Evolutionary conservation across 2,329 filamentous ascomycete species (phyloP).

Genomic region (Graphilbum sp.): DNA sequence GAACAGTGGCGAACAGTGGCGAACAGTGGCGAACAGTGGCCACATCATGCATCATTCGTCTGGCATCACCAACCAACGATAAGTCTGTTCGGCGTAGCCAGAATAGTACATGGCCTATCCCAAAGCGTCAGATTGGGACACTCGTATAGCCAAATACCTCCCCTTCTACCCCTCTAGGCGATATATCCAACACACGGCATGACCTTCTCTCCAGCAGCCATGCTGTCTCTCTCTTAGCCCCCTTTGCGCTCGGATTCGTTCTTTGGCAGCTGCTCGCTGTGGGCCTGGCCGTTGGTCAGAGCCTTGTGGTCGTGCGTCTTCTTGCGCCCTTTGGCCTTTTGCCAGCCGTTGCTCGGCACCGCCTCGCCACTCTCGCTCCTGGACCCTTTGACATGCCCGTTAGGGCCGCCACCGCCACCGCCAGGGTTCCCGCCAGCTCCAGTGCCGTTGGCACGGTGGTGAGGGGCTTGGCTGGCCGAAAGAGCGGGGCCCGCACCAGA

Average conservation of each 20-base stretch:
- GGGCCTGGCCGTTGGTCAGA: constrained; percentile 21
- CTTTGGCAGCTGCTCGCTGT: constrained; percentile 38
- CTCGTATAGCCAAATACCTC: too few relatives aligned
- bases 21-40: too few relatives aligned
- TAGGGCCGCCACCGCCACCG: constrained; percentile 9
- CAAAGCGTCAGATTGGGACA: too few relatives aligned
- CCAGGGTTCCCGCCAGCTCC: neutral
- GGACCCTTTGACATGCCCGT: constrained; percentile 34
- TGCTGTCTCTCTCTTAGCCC: constrained; percentile 21
- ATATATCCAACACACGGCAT: too few relatives aligned
- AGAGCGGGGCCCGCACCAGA: too few relatives aligned
- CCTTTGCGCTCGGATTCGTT: constrained; percentile 47
- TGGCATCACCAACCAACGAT: too few relatives aligned
- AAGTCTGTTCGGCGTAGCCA: too few relatives aligned
- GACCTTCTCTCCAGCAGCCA: neutral
- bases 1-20: too few relatives aligned
- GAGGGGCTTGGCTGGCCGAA: too few relatives aligned
- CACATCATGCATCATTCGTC: too few relatives aligned
- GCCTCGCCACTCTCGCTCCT: constrained; percentile 30
- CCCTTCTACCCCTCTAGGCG: too few relatives aligned
- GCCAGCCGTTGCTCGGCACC: constrained; percentile 28
- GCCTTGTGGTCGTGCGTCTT: constrained; percentile 33
- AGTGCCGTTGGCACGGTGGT: constrained; percentile 16
- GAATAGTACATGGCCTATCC: too few relatives aligned
- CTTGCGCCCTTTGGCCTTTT: constrained; percentile 40